Evolutionary conservation across 345 rosid species (phyloP).

Genomic region (Lepidium sativum): DNA sequence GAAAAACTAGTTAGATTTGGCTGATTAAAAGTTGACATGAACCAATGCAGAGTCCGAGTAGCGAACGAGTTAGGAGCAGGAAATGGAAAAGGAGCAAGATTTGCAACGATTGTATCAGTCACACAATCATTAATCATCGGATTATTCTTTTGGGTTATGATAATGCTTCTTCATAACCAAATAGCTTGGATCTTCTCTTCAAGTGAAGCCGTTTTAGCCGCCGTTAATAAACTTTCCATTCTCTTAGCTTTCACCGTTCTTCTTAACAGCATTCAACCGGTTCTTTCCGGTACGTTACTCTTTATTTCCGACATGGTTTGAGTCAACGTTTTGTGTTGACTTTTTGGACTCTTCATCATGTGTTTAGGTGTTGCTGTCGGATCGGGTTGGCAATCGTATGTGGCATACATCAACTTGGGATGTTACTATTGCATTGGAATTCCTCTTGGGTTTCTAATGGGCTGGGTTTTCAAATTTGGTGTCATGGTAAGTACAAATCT

Average conservation of each 20-base stretch:
- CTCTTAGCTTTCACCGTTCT: constrained; percentile 73
- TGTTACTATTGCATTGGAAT: constrained; percentile 70
- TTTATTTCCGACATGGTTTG: background rate
- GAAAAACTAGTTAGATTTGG: too few relatives aligned
- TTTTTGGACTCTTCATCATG: background rate
- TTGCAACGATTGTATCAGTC: constrained; percentile 68
- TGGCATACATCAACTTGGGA: constrained; percentile 85
- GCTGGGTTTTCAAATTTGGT: constrained; percentile 68
- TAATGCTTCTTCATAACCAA: constrained; percentile 41
- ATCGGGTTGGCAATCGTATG: constrained; percentile 90
- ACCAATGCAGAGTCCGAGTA: constrained; percentile 58
- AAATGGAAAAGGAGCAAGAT: constrained; percentile 74
- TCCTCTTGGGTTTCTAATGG: constrained; percentile 80
- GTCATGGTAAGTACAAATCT: constrained; percentile 49
- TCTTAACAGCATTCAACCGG: constrained; percentile 82
- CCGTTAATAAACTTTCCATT: constrained; percentile 54
- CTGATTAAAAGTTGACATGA: too few relatives aligned
- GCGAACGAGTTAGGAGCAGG: constrained; percentile 94
- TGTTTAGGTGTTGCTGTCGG: constrained; percentile 84
- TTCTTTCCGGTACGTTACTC: constrained; percentile 56
- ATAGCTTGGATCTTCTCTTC: constrained; percentile 55
- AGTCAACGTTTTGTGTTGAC: background rate
- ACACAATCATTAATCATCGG: constrained; percentile 52
- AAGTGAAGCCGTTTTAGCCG: constrained; percentile 50
- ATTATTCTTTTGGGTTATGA: constrained; percentile 49